These are phyloP conservation scores for Phialocephala subalpina DNA, from an alignment of 2,329 filamentous ascomycete genomes.

Conservation along the genomic window DNA sequence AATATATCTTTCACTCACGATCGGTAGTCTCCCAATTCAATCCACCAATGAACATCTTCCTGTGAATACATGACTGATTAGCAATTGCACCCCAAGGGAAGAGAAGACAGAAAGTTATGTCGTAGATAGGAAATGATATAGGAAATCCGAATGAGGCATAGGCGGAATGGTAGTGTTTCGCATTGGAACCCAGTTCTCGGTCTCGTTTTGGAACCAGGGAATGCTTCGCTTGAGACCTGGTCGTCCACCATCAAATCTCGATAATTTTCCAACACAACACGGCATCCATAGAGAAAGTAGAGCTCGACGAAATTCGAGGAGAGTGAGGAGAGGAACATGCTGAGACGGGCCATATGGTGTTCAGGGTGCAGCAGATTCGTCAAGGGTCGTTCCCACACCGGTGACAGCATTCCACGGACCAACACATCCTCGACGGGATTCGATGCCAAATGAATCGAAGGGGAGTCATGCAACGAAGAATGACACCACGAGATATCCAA, in stretches of 20 bases:
- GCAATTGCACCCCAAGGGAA: slow-evolving; percentile 24
- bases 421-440: slow-evolving; percentile 12
- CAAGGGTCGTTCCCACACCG: slow-evolving; percentile 2
- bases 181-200: slow-evolving; percentile 6
- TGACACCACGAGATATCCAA: slow-evolving; percentile 47
- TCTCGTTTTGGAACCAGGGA: slow-evolving; percentile 6
- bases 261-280: neutral
- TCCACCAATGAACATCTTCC: slow-evolving; percentile 99
- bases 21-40: slow-evolving; percentile 99
- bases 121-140: slow-evolving; percentile 17
- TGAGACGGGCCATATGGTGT: neutral
- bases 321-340: neutral
- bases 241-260: neutral
- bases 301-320: slow-evolving; percentile 1
- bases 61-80: slow-evolving; percentile 53
- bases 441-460: slow-evolving; percentile 20
- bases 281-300: neutral
- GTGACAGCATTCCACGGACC: slow-evolving; percentile 4
- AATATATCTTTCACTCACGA: slow-evolving; percentile 65
- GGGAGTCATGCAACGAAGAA: slow-evolving; percentile 44
- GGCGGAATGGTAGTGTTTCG: slow-evolving; percentile 6
- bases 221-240: slow-evolving; percentile 18
- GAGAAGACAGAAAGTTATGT: slow-evolving; percentile 17
- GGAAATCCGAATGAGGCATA: slow-evolving; percentile 2
- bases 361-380: neutral